Percentiles rank a stretch among this genome's conserved stretches.
phyloP scores from a whole-genome alignment of 805 yeast species.

The Metschnikowia shivogae region DNA sequence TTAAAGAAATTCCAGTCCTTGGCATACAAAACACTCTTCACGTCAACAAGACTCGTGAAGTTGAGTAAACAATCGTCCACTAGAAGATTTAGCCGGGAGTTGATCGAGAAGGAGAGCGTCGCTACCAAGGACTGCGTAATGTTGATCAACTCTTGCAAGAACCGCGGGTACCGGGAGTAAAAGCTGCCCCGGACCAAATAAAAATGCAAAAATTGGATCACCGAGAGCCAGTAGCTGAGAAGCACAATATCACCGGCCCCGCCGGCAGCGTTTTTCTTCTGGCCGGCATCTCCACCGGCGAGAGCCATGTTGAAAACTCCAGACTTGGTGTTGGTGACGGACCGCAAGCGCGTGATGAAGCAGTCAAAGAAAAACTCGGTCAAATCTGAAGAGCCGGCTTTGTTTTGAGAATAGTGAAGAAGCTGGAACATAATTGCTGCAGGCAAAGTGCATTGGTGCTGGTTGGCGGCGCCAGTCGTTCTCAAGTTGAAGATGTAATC shows the following conservation, averaged over 20 bases:
- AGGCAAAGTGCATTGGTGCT: constrained; percentile 53
- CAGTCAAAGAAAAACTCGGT: constrained; percentile 58
- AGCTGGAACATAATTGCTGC: constrained; percentile 70
- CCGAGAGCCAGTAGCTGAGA: constrained; percentile 86
- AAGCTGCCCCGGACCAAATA: constrained; percentile 66
- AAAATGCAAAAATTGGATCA: constrained; percentile 70
- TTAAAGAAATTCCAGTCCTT: constrained; percentile 57
- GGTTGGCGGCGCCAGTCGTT: constrained; percentile 32
- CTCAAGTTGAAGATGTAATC: constrained; percentile 47
- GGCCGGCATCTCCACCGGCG: constrained; percentile 16
- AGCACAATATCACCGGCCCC: constrained; percentile 61
- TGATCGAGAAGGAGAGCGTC: constrained; percentile 63
- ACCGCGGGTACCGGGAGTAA: constrained; percentile 49
- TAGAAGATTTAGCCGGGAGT: constrained; percentile 52
- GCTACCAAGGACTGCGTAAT: constrained; percentile 58
- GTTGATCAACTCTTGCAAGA: constrained; percentile 54
- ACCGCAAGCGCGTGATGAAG: constrained; percentile 56
- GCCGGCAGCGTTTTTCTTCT: constrained; percentile 10
- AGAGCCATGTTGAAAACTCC: constrained; percentile 49
- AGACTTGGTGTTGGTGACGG: constrained; percentile 56
- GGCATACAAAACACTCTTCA: constrained; percentile 70
- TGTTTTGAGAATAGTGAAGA: constrained; percentile 61
- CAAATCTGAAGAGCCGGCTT: constrained; percentile 50
- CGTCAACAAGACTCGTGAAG: constrained; percentile 79
- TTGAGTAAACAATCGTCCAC: constrained; percentile 67